Evolutionary conservation across 2,329 filamentous ascomycete genomes (phyloP), one percentile per base, ranked within the genome.

Genomic region (Talaromyces piceae): DNA sequence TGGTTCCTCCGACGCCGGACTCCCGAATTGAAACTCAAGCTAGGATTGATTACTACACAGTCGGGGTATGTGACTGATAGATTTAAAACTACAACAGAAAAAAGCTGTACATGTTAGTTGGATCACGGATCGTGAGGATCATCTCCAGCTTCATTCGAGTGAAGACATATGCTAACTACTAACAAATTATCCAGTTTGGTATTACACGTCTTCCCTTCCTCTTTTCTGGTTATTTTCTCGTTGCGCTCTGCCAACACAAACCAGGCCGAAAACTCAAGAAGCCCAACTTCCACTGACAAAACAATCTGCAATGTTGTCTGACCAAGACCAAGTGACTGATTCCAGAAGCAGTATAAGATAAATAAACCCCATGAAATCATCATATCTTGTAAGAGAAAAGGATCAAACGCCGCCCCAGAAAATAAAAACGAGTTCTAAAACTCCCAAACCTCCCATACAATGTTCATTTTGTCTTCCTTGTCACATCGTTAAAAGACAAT

Each of bases 101-200:
- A 20, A 43, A 45, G 39, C 41, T 49, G 20, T 31, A 54, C 41
- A 46, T 37, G 47, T 12, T 41, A 33, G 41, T 31, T 27, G 44
- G 37, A 54, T 47, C 45, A 26, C 5, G 44, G 37, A 44, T 45
- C 45, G 44, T 41, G 39, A 41, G 39, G 22, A 41, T 39, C 54
- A 59, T 51, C 46, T 53, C 53, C n/a, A n/a, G 55, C 54, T 59
- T 55, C 59, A 58, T 52, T 56, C 55, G 54, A 47, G 47, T 20
- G 41, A 43, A 51, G 39, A 28, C n/a, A 48, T 45, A 43, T 41
- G 31, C 31, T 37, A 37, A 20, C 23, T 45, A 50, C 54, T 57
- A 54, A 53, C 55, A 55, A 54, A 50, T n/a, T 45, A 51, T 49
- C 45, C 31, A 49, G 43, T 27, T 39, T 48, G 47, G 37, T 52